Percentiles rank a stretch among this genome's conserved stretches.
Conservation (phyloP, 1,139 yeast species). For the Candida anutae region DNA sequence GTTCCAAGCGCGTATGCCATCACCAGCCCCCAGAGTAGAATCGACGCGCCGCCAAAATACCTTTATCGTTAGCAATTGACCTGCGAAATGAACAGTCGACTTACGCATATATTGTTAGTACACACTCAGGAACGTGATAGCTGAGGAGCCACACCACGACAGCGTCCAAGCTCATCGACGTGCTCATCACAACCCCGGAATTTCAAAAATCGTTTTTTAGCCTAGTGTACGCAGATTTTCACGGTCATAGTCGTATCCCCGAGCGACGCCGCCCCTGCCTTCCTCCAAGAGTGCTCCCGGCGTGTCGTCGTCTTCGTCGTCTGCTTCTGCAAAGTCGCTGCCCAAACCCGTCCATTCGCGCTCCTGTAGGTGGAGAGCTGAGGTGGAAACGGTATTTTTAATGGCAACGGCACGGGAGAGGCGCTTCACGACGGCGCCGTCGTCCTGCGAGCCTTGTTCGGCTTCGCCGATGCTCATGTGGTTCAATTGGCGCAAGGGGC, state of each 20-base stretch:
- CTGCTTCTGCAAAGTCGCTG: conserved; percentile 50
- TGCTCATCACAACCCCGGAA: no score
- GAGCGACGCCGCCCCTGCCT: conserved; percentile 82
- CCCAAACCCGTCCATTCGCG: conserved; percentile 91
- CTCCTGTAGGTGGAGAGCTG: conserved; percentile 67
- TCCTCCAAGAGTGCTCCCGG: conserved; percentile 71
- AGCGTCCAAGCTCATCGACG: no score
- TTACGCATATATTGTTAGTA: no score
- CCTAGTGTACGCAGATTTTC: no score
- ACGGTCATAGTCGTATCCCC: conserved; percentile 57
- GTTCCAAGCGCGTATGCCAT: no score
- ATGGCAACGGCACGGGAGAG: conserved; percentile 57
- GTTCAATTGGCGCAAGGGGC: conserved; percentile 63
- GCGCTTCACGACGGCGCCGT: conserved; percentile 40
- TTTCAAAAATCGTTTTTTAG: no score
- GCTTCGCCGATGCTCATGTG: conserved; percentile 52
- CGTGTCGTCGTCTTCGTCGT: conserved; percentile 34
- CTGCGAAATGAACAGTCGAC: no score
- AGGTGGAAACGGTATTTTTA: conserved; percentile 78
- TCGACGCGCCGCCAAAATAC: no score
- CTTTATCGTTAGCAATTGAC: no score
- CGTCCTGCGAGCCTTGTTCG: conserved; percentile 13
- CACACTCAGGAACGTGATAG: no score
- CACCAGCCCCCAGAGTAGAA: no score
- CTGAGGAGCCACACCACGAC: no score